Evolutionary conservation across 192 early-diverging fungal species (phyloP).

Genomic region (Podila horticola): DNA sequence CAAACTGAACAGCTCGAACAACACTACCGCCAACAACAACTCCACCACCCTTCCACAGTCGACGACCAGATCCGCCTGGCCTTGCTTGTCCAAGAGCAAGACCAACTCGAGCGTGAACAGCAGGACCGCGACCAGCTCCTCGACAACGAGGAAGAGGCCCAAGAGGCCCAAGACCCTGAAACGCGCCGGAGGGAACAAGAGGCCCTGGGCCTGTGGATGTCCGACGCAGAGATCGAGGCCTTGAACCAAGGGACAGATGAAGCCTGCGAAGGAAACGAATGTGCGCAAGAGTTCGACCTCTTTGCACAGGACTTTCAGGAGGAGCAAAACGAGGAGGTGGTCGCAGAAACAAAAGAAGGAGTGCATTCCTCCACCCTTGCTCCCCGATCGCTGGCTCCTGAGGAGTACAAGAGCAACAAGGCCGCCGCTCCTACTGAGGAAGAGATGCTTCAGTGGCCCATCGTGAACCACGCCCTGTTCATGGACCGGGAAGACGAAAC

Average conservation of each 20-base stretch:
- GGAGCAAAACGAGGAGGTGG: not conserved
- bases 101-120: slow-evolving; percentile 35
- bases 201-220: slow-evolving; percentile 43
- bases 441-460: slow-evolving; percentile 44
- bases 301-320: slow-evolving; percentile 35
- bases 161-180: slow-evolving; percentile 29
- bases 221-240: slow-evolving; percentile 34
- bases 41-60: not conserved
- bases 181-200: slow-evolving; percentile 29
- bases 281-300: slow-evolving; percentile 20
- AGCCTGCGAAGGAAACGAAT: not conserved
- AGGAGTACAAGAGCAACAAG: not conserved
- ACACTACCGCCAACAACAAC: slow-evolving; percentile 13
- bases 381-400: not conserved
- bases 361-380: not conserved
- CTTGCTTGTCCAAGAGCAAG: slow-evolving; percentile 29
- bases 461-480: slow-evolving; percentile 22
- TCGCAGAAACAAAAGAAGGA: not conserved
- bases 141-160: slow-evolving; percentile 38
- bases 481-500: slow-evolving; percentile 33
- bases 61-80: slow-evolving; percentile 1
- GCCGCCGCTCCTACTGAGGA: slow-evolving; percentile 24
- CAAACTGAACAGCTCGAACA: slow-evolving; percentile 19
- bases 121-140: slow-evolving; percentile 35
- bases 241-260: not conserved